Percentiles rank a stretch among this genome's conserved stretches.
phyloP scores from a whole-genome alignment of 2,329 filamentous ascomycete genomes.

The Trichoderma sp. region DNA sequence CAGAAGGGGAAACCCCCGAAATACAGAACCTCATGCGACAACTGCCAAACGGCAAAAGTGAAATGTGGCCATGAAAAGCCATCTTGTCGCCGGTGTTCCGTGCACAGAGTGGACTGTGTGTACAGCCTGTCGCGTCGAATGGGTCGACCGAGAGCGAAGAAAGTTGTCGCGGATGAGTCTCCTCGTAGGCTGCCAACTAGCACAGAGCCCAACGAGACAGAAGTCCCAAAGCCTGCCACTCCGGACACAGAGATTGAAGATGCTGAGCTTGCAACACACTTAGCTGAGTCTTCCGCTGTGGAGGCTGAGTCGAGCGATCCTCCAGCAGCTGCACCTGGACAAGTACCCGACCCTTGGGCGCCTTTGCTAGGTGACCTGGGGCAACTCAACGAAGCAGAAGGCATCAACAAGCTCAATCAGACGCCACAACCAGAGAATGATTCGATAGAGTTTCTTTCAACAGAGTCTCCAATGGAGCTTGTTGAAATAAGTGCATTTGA shows the following conservation, averaged over 20 bases:
- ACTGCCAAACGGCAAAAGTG: conserved; percentile 16
- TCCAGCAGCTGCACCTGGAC: neutral
- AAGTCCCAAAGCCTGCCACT: neutral
- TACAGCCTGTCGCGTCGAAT: conserved; percentile 21
- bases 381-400: neutral
- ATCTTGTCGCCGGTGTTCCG: conserved; percentile 3
- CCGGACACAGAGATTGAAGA: neutral
- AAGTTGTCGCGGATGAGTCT: neutral
- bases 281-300: neutral
- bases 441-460: neutral
- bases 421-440: neutral
- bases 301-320: neutral
- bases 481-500: neutral
- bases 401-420: neutral
- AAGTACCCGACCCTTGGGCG: neutral
- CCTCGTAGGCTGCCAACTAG: neutral
- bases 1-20: neutral
- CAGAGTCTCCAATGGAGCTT: conserved; percentile 4
- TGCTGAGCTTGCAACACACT: neutral
- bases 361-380: neutral
- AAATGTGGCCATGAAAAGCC: conserved; percentile 21
- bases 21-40: conserved; percentile 19
- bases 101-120: conserved; percentile 12
- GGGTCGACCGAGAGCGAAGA: conserved; percentile 15
- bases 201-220: neutral